These are phyloP conservation scores for Nelumbo lutea DNA, from an alignment of 164 flowering plant genomes.

Conservation along the genomic window DNA sequence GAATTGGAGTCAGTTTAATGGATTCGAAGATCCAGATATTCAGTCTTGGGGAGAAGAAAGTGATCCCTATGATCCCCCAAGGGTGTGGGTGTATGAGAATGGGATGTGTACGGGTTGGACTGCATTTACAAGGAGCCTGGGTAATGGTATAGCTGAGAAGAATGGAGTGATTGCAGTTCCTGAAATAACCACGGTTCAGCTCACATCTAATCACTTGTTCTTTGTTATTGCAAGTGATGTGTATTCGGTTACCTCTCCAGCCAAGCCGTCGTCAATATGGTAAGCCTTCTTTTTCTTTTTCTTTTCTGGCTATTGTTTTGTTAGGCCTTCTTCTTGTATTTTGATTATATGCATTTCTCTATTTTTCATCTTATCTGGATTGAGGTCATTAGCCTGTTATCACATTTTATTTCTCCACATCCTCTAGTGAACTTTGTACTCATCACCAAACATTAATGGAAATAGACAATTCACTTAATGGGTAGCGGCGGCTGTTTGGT, in stretches of 20 bases:
- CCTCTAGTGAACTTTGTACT: no score
- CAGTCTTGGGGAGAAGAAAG: constrained; percentile 93
- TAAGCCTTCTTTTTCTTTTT: constrained; percentile 20
- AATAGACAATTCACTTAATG: no score
- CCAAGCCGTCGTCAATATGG: constrained; percentile 88
- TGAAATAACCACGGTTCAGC: constrained; percentile 59
- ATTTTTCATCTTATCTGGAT: neutral
- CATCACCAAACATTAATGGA: neutral
- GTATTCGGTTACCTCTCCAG: constrained; percentile 90
- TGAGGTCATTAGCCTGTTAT: no score
- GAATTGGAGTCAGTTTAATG: constrained; percentile 86
- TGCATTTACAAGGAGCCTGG: constrained; percentile 95
- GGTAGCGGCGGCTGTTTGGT: no score
- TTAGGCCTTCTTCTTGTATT: neutral
- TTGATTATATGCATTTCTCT: neutral
- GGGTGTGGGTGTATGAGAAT: constrained; percentile 79
- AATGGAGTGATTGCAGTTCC: constrained; percentile 93
- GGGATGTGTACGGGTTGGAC: constrained; percentile 76
- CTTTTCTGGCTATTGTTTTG: constrained; percentile 23
- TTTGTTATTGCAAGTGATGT: constrained; percentile 94
- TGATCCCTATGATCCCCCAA: constrained; percentile 85
- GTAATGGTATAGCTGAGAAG: constrained; percentile 75
- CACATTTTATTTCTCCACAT: no score
- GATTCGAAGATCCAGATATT: constrained; percentile 70
- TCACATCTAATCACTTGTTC: constrained; percentile 63